These are phyloP conservation scores for Paramecium tetraurelia DNA, from an alignment of 73 alveolate genomes.

Conservation along the genomic window DNA sequence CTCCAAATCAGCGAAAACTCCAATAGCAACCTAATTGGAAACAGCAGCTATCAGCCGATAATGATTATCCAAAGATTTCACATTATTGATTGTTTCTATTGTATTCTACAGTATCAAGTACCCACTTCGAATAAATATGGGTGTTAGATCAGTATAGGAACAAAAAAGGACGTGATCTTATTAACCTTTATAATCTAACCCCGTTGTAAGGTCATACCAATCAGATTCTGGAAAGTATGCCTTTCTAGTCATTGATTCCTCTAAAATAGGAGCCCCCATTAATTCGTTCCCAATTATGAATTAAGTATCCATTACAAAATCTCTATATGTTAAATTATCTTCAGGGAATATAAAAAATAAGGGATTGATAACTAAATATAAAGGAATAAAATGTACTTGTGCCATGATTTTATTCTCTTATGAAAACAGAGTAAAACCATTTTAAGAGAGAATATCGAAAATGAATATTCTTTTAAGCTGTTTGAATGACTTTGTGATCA, in stretches of 20 bases:
- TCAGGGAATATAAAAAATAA: constrained; percentile 74
- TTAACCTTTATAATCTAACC: background rate
- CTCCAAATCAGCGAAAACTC: background rate
- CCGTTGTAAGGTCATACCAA: constrained; percentile 52
- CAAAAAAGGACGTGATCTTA: background rate
- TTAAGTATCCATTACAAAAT: constrained; percentile 61
- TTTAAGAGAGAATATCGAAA: constrained; percentile 84
- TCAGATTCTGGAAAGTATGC: constrained; percentile 18
- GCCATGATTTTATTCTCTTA: constrained; percentile 53
- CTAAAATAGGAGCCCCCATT: constrained; percentile 74
- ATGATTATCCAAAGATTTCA: background rate
- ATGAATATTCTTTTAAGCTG: constrained; percentile 65
- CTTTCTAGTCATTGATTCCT: background rate
- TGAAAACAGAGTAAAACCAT: constrained; percentile 77
- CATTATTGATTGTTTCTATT: background rate
- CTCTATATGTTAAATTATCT: constrained; percentile 58
- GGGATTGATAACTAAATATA: constrained; percentile 53
- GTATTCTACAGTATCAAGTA: background rate
- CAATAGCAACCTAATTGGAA: background rate
- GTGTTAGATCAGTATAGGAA: constrained; percentile 5
- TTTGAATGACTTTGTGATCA: background rate
- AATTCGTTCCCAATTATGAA: constrained; percentile 75
- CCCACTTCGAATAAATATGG: constrained; percentile 49
- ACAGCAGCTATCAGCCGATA: constrained; percentile 1
- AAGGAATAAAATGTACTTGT: background rate